Conservation (phyloP, 257 asterid species). For the Voacanga thouarsii region DNA sequence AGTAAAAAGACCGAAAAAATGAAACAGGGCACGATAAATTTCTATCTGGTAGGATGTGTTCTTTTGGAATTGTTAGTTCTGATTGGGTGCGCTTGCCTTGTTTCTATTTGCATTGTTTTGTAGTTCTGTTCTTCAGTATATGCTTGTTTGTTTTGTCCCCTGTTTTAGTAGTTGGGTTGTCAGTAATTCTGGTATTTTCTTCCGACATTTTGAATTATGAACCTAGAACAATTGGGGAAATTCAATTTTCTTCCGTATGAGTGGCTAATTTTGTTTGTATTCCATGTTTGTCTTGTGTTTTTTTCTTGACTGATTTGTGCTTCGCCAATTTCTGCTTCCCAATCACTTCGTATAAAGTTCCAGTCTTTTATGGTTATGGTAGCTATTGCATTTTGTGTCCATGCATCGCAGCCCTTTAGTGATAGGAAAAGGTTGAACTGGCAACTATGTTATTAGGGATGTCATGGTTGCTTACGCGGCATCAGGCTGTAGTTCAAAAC, state of each 20-base stretch:
- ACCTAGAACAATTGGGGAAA: slow-evolving; percentile 25
- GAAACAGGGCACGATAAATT: slow-evolving; percentile 31
- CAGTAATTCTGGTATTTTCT: slow-evolving; percentile 19
- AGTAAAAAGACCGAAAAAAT: slow-evolving; percentile 15
- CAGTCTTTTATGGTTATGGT: background rate
- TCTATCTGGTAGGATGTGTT: slow-evolving; percentile 23
- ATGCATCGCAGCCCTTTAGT: background rate
- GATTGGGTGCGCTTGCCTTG: slow-evolving; percentile 23
- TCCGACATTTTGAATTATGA: slow-evolving; percentile 17
- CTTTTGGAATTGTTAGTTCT: slow-evolving; percentile 23
- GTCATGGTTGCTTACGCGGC: background rate
- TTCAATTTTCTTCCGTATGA: slow-evolving; percentile 10
- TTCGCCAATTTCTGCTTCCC: too few relatives aligned
- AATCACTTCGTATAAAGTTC: background rate
- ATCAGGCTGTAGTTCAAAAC: background rate
- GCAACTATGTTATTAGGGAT: background rate
- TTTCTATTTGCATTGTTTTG: slow-evolving; percentile 33
- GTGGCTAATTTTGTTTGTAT: slow-evolving; percentile 21
- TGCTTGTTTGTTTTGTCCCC: slow-evolving; percentile 31
- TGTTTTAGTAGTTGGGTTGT: slow-evolving; percentile 21
- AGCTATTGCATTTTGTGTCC: background rate
- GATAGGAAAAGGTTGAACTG: background rate
- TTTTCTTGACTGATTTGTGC: too few relatives aligned
- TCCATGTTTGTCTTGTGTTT: background rate
- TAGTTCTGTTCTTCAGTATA: slow-evolving; percentile 25